Evolutionary conservation across 495 filamentous ascomycete genomes (phyloP), one percentile per base, ranked within the genome.

Genomic region (Penicillium parvum): DNA sequence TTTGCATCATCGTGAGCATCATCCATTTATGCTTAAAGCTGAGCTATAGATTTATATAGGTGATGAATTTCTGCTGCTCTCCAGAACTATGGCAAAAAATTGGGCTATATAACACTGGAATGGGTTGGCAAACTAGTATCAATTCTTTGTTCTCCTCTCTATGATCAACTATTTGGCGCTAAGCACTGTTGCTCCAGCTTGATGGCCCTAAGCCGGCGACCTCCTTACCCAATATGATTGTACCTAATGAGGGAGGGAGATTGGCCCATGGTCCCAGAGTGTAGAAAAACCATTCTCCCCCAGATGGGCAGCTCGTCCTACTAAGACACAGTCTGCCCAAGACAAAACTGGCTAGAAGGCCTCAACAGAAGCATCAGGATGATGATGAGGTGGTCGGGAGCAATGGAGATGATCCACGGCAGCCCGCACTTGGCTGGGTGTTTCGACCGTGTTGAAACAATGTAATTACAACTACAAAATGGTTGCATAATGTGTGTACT

Each of bases 1-100:
- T 57, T 62, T 62, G 54, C 60, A 63, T 61, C 62, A 65, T 65
- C 26, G 51, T 60, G 60, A 61, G 47, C 62, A 63, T 60, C 59
- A 67, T 52, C 50, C 45, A 52, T 21, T 53, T 43, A 37, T 44
- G 41, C 39, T 49, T n/a, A 15, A 32, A 39, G 23, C 26, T 20
- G 18, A 6, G 15, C n/a, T n/a, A n/a, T n/a, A n/a, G n/a, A n/a
- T n/a, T n/a, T n/a, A n/a, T n/a, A n/a, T n/a, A n/a, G n/a, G n/a
- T n/a, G n/a, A n/a, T n/a, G n/a, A n/a, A n/a, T n/a, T n/a, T n/a
- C n/a, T n/a, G n/a, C n/a, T n/a, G n/a, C n/a, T n/a, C n/a, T n/a
- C n/a, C n/a, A n/a, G n/a, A n/a, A n/a, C n/a, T n/a, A n/a, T n/a
- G n/a, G n/a, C n/a, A n/a, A n/a, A n/a, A n/a, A n/a, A n/a, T n/a